Conservation (phyloP, 2,329 filamentous ascomycete genomes). For the Ophiostoma sp. region DNA sequence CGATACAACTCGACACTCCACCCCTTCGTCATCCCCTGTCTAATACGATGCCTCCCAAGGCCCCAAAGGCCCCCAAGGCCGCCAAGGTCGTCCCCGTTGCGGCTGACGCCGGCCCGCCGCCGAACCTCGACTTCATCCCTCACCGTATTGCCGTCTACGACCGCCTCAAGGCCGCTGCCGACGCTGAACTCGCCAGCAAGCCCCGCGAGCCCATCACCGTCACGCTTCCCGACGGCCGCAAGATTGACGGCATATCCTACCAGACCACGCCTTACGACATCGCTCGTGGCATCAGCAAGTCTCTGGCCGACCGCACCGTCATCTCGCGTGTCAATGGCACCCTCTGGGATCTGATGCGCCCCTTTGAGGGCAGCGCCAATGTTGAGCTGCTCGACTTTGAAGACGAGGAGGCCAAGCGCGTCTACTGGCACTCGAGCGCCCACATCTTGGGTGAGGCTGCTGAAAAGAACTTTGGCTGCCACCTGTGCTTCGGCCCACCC, state of each 20-base stretch:
- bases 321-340: slow-evolving; percentile 80
- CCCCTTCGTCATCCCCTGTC: background rate
- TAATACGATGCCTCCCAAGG: slow-evolving; percentile 19
- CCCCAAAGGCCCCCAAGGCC: slow-evolving; percentile 28
- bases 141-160: slow-evolving; percentile 86
- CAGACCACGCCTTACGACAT: slow-evolving; percentile 85
- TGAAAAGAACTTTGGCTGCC: slow-evolving; percentile 86
- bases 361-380: slow-evolving; percentile 82
- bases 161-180: slow-evolving; percentile 78
- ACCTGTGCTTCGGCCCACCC: slow-evolving; percentile 89
- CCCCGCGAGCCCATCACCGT: slow-evolving; percentile 73
- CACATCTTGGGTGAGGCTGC: slow-evolving; percentile 95
- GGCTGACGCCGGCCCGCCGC: slow-evolving; percentile 41
- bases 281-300: slow-evolving; percentile 78
- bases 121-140: slow-evolving; percentile 70
- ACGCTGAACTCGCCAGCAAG: slow-evolving; percentile 71
- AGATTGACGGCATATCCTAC: slow-evolving; percentile 77
- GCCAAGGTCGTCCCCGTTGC: slow-evolving; percentile 30
- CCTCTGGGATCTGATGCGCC: slow-evolving; percentile 90
- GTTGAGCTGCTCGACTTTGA: slow-evolving; percentile 83
- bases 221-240: slow-evolving; percentile 70
- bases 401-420: slow-evolving; percentile 74
- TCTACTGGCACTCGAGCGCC: slow-evolving; percentile 97
- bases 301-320: slow-evolving; percentile 79
- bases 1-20: background rate